Evolutionary conservation across 352 stramenopile species (phyloP).

Genomic region (Aphanomyces stellatus): DNA sequence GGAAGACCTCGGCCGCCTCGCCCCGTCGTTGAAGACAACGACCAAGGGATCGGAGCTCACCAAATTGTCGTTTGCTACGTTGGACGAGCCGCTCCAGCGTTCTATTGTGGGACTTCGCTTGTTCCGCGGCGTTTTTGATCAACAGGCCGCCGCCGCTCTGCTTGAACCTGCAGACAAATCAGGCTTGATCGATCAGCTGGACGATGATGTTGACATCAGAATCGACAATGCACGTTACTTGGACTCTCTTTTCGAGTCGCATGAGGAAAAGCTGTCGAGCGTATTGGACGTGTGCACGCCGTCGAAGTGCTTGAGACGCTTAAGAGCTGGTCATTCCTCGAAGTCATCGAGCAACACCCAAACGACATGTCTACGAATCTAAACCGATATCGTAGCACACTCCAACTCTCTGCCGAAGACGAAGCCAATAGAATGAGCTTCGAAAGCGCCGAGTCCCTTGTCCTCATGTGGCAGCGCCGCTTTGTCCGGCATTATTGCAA

Average conservation of each 20-base stretch:
- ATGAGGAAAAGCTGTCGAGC: constrained; percentile 52
- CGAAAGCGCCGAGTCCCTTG: constrained; percentile 24
- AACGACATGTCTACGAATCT: constrained; percentile 31
- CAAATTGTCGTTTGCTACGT: constrained; percentile 65
- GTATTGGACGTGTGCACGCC: constrained; percentile 33
- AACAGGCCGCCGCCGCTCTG: constrained; percentile 57
- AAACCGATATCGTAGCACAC: constrained; percentile 75
- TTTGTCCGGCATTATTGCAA: constrained; percentile 82
- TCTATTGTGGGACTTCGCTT: constrained; percentile 77
- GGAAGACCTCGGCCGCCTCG: not conserved
- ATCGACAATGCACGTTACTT: constrained; percentile 69
- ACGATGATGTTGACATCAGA: constrained; percentile 63
- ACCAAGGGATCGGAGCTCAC: too few species aligned
- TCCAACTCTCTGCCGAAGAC: constrained; percentile 75
- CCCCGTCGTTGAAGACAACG: too few species aligned
- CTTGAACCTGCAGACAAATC: constrained; percentile 29
- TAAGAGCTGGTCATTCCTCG: constrained; percentile 72
- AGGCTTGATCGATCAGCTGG: constrained; percentile 46
- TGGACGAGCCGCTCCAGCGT: constrained; percentile 52
- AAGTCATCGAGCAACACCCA: constrained; percentile 33
- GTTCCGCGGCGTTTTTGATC: constrained; percentile 68
- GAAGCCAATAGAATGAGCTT: constrained; percentile 31
- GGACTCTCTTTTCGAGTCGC: constrained; percentile 63
- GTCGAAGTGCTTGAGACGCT: constrained; percentile 48
- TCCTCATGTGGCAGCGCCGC: constrained; percentile 67